Conservation (phyloP, 306 rosid species). For the Glycine latifolia region DNA sequence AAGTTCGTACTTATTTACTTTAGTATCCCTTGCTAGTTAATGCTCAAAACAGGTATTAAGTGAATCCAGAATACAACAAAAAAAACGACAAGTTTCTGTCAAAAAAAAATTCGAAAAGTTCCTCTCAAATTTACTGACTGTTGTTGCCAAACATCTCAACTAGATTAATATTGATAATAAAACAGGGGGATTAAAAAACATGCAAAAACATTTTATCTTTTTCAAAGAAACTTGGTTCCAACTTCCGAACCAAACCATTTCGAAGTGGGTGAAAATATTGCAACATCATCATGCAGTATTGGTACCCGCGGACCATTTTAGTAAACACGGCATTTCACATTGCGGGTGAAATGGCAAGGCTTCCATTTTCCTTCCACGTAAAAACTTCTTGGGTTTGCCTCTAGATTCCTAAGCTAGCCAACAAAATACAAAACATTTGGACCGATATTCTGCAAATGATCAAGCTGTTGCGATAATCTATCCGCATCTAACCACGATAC, state of each 20-base stretch:
- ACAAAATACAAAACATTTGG: background rate
- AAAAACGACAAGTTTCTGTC: background rate
- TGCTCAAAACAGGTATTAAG: too few relatives aligned
- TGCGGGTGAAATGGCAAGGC: background rate
- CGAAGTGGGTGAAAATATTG: too few relatives aligned
- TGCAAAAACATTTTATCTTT: background rate
- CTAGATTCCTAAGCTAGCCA: conserved; percentile 17
- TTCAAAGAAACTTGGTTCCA: background rate
- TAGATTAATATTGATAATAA: too few relatives aligned
- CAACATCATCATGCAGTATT: too few relatives aligned
- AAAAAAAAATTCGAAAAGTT: too few relatives aligned
- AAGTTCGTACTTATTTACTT: too few relatives aligned
- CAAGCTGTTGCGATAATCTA: conserved; percentile 35
- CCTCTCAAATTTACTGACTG: too few relatives aligned
- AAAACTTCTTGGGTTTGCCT: too few relatives aligned
- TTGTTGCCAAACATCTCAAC: too few relatives aligned
- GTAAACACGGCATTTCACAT: background rate
- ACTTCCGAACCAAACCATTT: background rate
- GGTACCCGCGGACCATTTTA: background rate
- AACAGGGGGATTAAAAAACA: too few relatives aligned
- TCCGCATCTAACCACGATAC: conserved; percentile 30
- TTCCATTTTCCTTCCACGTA: conserved; percentile 8
- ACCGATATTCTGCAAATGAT: background rate
- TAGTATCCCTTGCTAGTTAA: too few relatives aligned
- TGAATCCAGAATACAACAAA: too few relatives aligned